phyloP scores from a whole-genome alignment of 2,329 filamentous ascomycete species.

The Metarhizium guizhouense region DNA sequence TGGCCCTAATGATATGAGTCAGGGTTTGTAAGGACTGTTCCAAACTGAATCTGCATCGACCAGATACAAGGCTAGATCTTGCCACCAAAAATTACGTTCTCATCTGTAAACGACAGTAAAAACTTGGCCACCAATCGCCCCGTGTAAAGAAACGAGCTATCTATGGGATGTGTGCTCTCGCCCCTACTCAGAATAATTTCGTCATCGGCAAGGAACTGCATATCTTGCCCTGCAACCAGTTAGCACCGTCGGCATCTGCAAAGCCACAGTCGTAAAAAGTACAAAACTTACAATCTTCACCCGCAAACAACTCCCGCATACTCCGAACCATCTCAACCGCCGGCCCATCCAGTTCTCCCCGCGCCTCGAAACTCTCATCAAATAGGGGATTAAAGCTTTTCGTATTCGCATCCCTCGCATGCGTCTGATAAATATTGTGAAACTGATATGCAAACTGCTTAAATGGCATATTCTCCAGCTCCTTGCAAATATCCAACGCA shows the following conservation, averaged over 20 bases:
- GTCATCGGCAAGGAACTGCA: conserved; percentile 35
- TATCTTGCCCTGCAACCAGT: conserved; percentile 22
- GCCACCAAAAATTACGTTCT: conserved; percentile 36
- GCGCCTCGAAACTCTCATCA: conserved; percentile 31
- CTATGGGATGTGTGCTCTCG: conserved; percentile 35
- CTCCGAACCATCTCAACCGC: conserved; percentile 36
- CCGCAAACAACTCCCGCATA: conserved; percentile 35
- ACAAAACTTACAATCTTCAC: conserved; percentile 33
- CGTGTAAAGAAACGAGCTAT: conserved; percentile 41
- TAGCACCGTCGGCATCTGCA: not conserved
- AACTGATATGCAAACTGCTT: conserved; percentile 53
- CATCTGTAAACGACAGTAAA: conserved; percentile 43
- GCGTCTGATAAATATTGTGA: conserved; percentile 51
- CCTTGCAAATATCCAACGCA: conserved; percentile 37
- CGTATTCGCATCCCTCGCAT: conserved; percentile 36
- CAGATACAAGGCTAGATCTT: conserved; percentile 8
- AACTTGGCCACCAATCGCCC: conserved; percentile 46
- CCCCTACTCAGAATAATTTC: conserved; percentile 36
- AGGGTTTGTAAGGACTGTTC: not conserved
- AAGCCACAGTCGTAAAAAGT: not conserved
- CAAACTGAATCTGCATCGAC: not conserved
- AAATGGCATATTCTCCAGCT: conserved; percentile 51
- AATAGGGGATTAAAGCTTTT: conserved; percentile 48
- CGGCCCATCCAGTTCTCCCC: conserved; percentile 36
- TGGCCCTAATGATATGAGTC: not conserved